phyloP scores from a whole-genome alignment of 108 stramenopile species.

The Skeletonema marinoi region DNA sequence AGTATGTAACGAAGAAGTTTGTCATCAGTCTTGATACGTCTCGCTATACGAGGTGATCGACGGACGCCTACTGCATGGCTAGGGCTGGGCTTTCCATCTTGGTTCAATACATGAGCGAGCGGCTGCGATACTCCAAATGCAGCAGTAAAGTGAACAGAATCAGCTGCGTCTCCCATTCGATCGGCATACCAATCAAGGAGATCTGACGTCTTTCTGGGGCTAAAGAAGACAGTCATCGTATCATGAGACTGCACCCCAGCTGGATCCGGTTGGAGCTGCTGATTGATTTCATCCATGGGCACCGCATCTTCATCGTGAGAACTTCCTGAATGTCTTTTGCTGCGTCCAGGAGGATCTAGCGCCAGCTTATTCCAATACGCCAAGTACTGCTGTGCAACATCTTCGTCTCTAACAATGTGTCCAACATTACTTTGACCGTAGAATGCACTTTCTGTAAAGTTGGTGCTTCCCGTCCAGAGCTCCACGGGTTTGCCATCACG shows the following conservation, averaged over 20 bases:
- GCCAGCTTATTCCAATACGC: slow-evolving; percentile 34
- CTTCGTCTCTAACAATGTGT: slow-evolving; percentile 37
- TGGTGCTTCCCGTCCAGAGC: slow-evolving; percentile 43
- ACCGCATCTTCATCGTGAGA: slow-evolving; percentile 2
- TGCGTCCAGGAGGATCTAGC: slow-evolving; percentile 25
- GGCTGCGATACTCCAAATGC: slow-evolving; percentile 41
- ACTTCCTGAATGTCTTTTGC: slow-evolving; percentile 5
- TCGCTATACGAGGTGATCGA: slow-evolving; percentile 38
- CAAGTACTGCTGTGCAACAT: slow-evolving; percentile 22
- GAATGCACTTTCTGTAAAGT: slow-evolving; percentile 40
- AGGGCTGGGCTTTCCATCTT: background rate
- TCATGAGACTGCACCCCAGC: slow-evolving; percentile 3
- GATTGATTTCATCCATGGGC: slow-evolving; percentile 36
- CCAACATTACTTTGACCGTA: slow-evolving; percentile 40
- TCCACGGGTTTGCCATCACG: slow-evolving; percentile 12
- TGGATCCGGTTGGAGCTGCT: slow-evolving; percentile 25
- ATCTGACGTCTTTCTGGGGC: slow-evolving; percentile 34
- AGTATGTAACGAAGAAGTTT: slow-evolving; percentile 33
- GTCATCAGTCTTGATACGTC: background rate
- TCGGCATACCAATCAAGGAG: slow-evolving; percentile 47
- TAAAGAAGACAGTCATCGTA: slow-evolving; percentile 33
- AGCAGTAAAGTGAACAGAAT: slow-evolving; percentile 30
- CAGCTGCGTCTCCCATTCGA: slow-evolving; percentile 21
- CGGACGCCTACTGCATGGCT: slow-evolving; percentile 18
- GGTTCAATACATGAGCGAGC: slow-evolving; percentile 32